These are phyloP conservation scores for Tetragonia tetragonoides DNA, from an alignment of 148 eudicot species.

Conservation along the genomic window DNA sequence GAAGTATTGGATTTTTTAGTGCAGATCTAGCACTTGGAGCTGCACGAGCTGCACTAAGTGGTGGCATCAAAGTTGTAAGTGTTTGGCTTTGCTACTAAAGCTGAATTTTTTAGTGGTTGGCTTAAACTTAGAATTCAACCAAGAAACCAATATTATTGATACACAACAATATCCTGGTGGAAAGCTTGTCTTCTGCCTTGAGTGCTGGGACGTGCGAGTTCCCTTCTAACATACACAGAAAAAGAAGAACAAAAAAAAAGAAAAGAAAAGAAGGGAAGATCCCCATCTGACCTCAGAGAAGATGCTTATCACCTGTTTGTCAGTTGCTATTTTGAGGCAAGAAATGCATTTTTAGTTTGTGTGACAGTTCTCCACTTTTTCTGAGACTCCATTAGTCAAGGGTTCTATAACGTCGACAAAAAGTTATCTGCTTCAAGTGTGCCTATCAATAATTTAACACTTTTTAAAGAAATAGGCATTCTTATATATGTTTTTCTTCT, in stretches of 20 bases:
- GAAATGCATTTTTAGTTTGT: neutral
- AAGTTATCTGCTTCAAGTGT: no score
- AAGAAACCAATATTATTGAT: neutral
- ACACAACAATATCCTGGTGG: neutral
- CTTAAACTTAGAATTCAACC: neutral
- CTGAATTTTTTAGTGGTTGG: neutral
- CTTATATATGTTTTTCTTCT: neutral
- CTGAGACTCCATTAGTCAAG: no score
- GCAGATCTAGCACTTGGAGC: conserved; percentile 79
- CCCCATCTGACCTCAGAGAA: neutral
- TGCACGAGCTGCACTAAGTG: conserved; percentile 69
- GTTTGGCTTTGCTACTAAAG: neutral
- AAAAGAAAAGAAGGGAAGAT: neutral
- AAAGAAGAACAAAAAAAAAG: no score
- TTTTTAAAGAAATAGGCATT: no score
- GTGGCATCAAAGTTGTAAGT: conserved; percentile 77
- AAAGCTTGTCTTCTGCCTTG: neutral
- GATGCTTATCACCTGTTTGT: neutral
- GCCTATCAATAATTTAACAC: no score
- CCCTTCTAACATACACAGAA: neutral
- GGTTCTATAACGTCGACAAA: no score
- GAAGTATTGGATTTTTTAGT: conserved; percentile 29
- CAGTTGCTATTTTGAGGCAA: neutral
- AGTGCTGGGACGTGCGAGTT: neutral
- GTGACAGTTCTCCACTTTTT: no score